Evolutionary conservation across 768 basidiomycete genomes (phyloP), one percentile per base, ranked within the genome.

Genomic region (Boletus speciosus): DNA sequence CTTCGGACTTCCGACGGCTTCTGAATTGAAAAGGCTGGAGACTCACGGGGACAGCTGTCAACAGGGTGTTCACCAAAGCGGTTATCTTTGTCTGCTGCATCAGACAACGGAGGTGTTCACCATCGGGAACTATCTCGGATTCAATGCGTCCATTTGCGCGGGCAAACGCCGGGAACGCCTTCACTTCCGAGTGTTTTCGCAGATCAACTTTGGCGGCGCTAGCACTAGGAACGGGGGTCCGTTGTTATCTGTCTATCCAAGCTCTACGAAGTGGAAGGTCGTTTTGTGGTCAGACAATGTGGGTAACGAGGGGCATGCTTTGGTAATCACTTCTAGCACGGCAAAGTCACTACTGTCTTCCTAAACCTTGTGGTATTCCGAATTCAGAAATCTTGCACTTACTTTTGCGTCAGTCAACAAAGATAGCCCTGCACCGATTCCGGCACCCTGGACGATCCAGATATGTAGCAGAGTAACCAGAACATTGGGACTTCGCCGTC

Each of bases 31-130:
- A 35, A 42, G 46, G 32, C 37, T 31, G 32, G n/a, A 43, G 34
- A 36, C 35, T 50, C 36, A 54, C 52, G 58, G 23, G 49, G 52
- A 49, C 31, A 44, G 12, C 19, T 54, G 49, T 46, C 54, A 50
- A 52, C 25, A 36, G 38, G 46, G 25, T 23, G 27, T 31, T 32
- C 50, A 53, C 61, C n/a, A 51, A 38, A 48, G 21, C 21, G 38
- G 47, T 9, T 47, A 48, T 52, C 47, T 51, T 49, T 52, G 36
- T 41, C 16, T 32, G 11, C 46, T 4, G 23, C 14, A 23, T 37
- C 47, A 34, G 45, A 47, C 25, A 44, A 41, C 46, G 34, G 54
- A 43, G 16, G 36, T 12, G 41, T 38, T 7, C 34, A 19, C 27
- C 10, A n/a, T n/a, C 31, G 8, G 41, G 12, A 46, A 12, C 5